Conservation (phyloP, 352 stramenopile species). For the Globisporangium abappressorium region DNA sequence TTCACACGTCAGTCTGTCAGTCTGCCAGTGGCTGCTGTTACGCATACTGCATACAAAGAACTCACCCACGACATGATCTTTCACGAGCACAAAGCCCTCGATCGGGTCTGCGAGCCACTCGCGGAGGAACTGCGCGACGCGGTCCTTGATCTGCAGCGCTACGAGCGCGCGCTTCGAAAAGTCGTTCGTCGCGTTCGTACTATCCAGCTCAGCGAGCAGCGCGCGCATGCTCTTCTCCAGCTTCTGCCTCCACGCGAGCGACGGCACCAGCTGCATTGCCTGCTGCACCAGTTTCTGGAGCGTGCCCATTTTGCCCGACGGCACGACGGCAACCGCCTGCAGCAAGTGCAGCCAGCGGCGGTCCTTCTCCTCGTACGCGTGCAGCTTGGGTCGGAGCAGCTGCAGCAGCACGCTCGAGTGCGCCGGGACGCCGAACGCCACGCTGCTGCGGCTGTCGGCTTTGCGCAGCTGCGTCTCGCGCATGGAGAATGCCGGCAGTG, state of each 20-base stretch:
- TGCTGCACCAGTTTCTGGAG: slow-evolving; percentile 43
- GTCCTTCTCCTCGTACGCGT: slow-evolving; percentile 64
- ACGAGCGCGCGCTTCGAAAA: slow-evolving; percentile 39
- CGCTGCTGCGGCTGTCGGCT: slow-evolving; percentile 46
- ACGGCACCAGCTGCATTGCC: slow-evolving; percentile 46
- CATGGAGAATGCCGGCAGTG: slow-evolving; percentile 50
- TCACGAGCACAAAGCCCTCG: slow-evolving; percentile 63
- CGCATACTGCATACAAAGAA: neutral
- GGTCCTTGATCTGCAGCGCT: slow-evolving; percentile 64
- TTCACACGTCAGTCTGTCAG: neutral
- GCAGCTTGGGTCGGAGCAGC: slow-evolving; percentile 35
- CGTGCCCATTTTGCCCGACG: slow-evolving; percentile 55
- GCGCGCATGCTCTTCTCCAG: slow-evolving; percentile 28
- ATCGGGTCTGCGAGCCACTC: slow-evolving; percentile 69
- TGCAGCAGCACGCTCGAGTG: slow-evolving; percentile 59
- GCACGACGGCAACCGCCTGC: slow-evolving; percentile 54
- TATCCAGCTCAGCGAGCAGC: slow-evolving; percentile 25
- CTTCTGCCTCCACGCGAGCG: slow-evolving; percentile 25
- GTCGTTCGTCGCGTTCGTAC: slow-evolving; percentile 9
- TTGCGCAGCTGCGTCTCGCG: slow-evolving; percentile 53
- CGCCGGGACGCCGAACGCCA: slow-evolving; percentile 48
- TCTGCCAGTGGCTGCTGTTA: neutral
- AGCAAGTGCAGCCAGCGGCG: slow-evolving; percentile 69
- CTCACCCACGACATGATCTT: slow-evolving; percentile 67
- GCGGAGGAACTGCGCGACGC: slow-evolving; percentile 61